A percentile compares a stretch with the other conserved stretches of the same genome.
Evolutionary conservation across 371 early-diverging fungal species (phyloP).

Genomic region (Apophysomyces elegans): DNA sequence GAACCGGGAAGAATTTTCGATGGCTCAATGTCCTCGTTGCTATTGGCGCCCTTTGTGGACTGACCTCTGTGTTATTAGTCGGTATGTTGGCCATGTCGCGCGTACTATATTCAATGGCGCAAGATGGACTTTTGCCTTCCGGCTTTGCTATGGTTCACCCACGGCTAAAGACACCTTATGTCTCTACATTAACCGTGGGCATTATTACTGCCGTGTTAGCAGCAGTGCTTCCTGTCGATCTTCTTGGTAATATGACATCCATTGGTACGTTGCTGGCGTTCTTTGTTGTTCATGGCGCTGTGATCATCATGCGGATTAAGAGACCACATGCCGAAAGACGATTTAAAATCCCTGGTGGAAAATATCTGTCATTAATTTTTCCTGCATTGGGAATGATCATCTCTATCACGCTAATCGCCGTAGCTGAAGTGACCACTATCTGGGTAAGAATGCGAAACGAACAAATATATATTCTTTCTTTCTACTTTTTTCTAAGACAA

Average conservation of each 20-base stretch:
- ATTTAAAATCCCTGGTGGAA: constrained; percentile 79
- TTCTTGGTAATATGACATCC: constrained; percentile 85
- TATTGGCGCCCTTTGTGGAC: constrained; percentile 79
- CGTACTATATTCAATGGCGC: constrained; percentile 87
- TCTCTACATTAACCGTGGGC: constrained; percentile 74
- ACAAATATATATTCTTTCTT: neutral
- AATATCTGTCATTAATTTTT: constrained; percentile 49
- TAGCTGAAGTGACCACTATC: constrained; percentile 65
- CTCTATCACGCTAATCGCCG: constrained; percentile 65
- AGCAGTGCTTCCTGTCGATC: constrained; percentile 80
- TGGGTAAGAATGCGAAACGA: constrained; percentile 25
- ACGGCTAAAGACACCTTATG: constrained; percentile 71
- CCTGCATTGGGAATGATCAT: constrained; percentile 66
- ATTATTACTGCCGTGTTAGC: constrained; percentile 70
- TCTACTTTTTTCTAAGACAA: neutral
- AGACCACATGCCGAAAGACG: constrained; percentile 76
- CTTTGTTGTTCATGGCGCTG: constrained; percentile 81
- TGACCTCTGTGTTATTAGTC: constrained; percentile 80
- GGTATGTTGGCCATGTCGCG: constrained; percentile 84
- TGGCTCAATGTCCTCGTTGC: constrained; percentile 79
- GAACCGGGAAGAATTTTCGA: constrained; percentile 49
- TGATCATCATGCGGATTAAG: constrained; percentile 75
- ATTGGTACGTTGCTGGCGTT: constrained; percentile 88
- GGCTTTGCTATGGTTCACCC: constrained; percentile 72
- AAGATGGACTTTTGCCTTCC: constrained; percentile 81